Evolutionary conservation across 176 grass and related monocot genomes (phyloP), one percentile per base, ranked within the genome.

Genomic region (Typha latifolia): DNA sequence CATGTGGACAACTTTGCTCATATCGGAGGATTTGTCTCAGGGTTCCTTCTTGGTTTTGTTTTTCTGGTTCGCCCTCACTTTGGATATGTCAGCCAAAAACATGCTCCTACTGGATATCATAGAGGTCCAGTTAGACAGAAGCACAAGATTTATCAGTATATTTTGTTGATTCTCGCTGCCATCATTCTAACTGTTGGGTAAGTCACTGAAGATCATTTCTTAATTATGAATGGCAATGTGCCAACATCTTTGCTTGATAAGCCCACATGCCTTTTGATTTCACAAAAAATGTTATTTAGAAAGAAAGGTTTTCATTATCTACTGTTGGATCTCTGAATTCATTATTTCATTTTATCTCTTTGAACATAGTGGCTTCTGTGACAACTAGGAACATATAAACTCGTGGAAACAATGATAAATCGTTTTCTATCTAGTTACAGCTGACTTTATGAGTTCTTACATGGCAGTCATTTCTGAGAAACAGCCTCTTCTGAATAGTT

Each of bases 1-100:
- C 68, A 78, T 14, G 88, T 97, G 12, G 93, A 97, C 69, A 97
- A 97, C 66, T 97, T 97, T 67, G 93, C 93, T 32, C 93, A 97
- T 81, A 79, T 97, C 34, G 93, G 93, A 64, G 93, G 88, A 23
- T 85, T 97, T 66, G 27, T 87, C 51, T 97, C 93, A 1, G 93
- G 93, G 49, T 92, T 97, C 75, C 69, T 92, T 67, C 85, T 97
- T 12, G 93, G 93, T 32, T 97, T 97, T 66, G 83, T 92, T 66
- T 43, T 90, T 34, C 82, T 97, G 11, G 72, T 97, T 62, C 77
- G 85, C 0, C 93, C 93, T 5, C 93, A 97, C 12, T 89, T 78
- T 61, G 88, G 82, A 0, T 96, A 84, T 84, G 19, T 83, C 4
- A 77, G 32, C 74, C 81, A 78, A 67, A 83, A 66, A 49, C 75